phyloP scores from a whole-genome alignment of 2,329 filamentous ascomycete genomes.

The Neonectria magnoliae region DNA sequence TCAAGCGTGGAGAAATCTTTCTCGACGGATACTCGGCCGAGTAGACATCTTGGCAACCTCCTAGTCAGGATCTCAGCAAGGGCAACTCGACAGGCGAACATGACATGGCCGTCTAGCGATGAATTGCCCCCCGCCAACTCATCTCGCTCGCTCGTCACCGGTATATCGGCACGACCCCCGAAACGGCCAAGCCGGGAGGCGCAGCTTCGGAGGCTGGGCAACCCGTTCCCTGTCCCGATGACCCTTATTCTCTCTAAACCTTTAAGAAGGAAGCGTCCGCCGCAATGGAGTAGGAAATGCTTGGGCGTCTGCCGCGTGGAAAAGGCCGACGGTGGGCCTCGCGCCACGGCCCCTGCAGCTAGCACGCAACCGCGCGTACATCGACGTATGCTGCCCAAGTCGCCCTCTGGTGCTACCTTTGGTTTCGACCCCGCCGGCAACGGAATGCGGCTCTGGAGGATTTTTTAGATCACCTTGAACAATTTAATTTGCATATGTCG shows the following conservation, averaged over 20 bases:
- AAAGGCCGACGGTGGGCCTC: constrained; percentile 1
- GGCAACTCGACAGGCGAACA: background rate
- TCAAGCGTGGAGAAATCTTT: background rate
- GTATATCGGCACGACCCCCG: constrained; percentile 1
- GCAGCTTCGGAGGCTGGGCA: background rate
- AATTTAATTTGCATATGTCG: background rate
- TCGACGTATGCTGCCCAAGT: constrained; percentile 16
- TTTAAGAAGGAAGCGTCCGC: background rate
- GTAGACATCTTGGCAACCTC: constrained; percentile 8
- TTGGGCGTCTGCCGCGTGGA: constrained; percentile 1
- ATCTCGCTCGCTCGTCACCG: constrained; percentile 8
- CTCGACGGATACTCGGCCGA: background rate
- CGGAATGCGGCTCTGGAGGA: background rate
- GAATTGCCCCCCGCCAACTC: background rate
- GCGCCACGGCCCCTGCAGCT: background rate
- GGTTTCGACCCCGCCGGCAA: constrained; percentile 4
- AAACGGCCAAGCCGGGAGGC: constrained; percentile 36
- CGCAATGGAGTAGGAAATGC: background rate
- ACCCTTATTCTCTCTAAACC: background rate
- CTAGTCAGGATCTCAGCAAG: background rate
- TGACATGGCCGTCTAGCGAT: background rate
- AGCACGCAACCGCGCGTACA: constrained; percentile 24
- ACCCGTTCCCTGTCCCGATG: background rate
- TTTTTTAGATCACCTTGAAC: background rate
- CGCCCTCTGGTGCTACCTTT: background rate